Evolutionary conservation across 345 rosid genomes (phyloP).

Genomic region (Eucalyptus leucophloia): DNA sequence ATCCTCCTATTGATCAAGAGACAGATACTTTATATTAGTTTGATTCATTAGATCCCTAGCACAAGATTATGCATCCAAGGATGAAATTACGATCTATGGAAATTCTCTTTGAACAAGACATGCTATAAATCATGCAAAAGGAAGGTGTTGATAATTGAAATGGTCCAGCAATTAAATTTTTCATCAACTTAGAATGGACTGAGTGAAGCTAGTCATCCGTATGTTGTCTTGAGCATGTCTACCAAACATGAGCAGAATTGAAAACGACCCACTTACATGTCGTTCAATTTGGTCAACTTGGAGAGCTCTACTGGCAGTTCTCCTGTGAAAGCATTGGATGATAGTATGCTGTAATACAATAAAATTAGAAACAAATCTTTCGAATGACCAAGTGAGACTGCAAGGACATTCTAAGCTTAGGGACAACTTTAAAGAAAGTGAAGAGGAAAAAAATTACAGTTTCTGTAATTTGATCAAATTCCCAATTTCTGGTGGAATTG

Average conservation of each 20-base stretch:
- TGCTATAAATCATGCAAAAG: background rate
- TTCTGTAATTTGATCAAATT: constrained; percentile 42
- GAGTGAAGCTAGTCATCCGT: background rate
- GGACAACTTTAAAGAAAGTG: background rate
- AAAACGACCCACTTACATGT: constrained; percentile 25
- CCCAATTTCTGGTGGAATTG: constrained; percentile 63
- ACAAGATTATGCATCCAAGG: background rate
- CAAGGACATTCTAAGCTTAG: background rate
- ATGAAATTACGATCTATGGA: background rate
- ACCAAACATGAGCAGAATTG: background rate
- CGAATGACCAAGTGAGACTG: background rate
- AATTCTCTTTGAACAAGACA: background rate
- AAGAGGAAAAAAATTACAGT: constrained; percentile 26
- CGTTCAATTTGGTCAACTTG: constrained; percentile 51
- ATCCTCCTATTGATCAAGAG: constrained; percentile 42
- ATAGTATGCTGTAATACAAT: constrained; percentile 25
- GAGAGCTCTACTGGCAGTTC: constrained; percentile 36
- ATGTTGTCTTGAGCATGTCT: background rate
- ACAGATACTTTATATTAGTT: background rate
- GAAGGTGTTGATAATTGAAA: background rate
- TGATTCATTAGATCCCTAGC: background rate
- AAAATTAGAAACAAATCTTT: background rate
- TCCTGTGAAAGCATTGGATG: constrained; percentile 73
- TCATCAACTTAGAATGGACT: background rate
- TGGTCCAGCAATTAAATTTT: background rate